A percentile compares a stretch with the other conserved stretches of the same genome.
Conservation (phyloP, 495 filamentous ascomycete species). For the Podospora sp. region DNA sequence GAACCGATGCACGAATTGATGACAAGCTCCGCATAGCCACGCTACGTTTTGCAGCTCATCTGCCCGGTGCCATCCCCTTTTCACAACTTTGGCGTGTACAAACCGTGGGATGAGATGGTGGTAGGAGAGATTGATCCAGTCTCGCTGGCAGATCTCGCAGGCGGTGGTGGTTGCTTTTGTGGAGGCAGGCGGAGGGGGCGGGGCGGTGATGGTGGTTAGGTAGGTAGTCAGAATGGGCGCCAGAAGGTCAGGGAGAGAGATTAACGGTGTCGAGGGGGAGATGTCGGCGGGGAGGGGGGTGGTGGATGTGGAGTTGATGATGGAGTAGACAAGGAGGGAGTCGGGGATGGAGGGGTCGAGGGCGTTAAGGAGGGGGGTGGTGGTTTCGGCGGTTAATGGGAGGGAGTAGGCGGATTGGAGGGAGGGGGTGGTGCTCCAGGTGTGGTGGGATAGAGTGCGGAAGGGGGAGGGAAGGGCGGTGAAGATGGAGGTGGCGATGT, state of each 20-base stretch:
- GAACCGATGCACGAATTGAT: slow-evolving; percentile 80
- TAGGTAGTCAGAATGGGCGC: slow-evolving; percentile 63
- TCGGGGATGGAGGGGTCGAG: slow-evolving; percentile 58
- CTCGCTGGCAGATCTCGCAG: slow-evolving; percentile 82
- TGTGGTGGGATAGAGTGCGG: slow-evolving; percentile 61
- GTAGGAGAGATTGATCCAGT: slow-evolving; percentile 77
- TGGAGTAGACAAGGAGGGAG: slow-evolving; percentile 63
- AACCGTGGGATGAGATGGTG: slow-evolving; percentile 81
- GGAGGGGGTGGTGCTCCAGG: slow-evolving; percentile 49
- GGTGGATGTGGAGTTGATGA: slow-evolving; percentile 46
- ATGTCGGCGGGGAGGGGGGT: slow-evolving; percentile 28
- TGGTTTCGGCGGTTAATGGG: slow-evolving; percentile 43
- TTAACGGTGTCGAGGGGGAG: neutral
- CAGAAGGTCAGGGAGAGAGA: slow-evolving; percentile 54
- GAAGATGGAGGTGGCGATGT: slow-evolving; percentile 72
- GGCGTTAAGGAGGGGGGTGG: slow-evolving; percentile 39
- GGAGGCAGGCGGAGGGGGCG: slow-evolving; percentile 61
- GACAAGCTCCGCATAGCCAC: slow-evolving; percentile 87
- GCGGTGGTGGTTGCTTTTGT: slow-evolving; percentile 53
- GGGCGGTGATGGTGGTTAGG: slow-evolving; percentile 52
- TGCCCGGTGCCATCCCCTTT: slow-evolving; percentile 78
- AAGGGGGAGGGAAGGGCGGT: slow-evolving; percentile 60
- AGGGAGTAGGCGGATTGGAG: slow-evolving; percentile 54
- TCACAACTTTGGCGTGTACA: slow-evolving; percentile 76
- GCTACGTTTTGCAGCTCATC: slow-evolving; percentile 79